Percentiles rank a stretch among this genome's conserved stretches.
phyloP scores from a whole-genome alignment of 2,329 filamentous ascomycete genomes.

The Botryotinia narcissicola region DNA sequence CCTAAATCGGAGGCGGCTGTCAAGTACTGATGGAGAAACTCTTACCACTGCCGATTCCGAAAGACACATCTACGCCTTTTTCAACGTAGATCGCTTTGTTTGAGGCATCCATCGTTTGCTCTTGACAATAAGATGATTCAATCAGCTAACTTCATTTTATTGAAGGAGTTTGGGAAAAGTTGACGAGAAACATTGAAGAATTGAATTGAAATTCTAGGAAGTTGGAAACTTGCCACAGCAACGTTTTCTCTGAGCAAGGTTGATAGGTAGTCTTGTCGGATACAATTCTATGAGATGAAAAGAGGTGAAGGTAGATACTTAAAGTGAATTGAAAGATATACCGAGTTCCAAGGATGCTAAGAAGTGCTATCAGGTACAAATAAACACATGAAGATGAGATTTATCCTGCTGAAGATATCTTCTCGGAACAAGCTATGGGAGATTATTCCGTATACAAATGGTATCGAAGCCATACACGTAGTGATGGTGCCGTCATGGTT shows the following conservation, averaged over 20 bases:
- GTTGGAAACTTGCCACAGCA: background rate
- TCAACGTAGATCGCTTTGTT: background rate
- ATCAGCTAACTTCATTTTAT: background rate
- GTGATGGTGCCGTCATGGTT: no score
- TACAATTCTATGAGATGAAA: background rate
- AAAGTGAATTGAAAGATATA: no score
- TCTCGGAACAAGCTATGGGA: no score
- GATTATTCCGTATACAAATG: no score
- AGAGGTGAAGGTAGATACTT: no score
- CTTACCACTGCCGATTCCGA: background rate
- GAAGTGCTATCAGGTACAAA: no score
- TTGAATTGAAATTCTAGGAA: background rate
- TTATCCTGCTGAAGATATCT: no score
- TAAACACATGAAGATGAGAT: no score
- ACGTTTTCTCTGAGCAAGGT: background rate
- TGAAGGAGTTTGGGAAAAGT: background rate
- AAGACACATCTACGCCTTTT: background rate
- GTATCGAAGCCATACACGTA: no score
- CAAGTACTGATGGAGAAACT: background rate
- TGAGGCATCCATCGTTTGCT: background rate
- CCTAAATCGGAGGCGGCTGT: no score
- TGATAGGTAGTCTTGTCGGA: background rate
- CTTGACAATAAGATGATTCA: background rate
- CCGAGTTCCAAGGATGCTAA: no score
- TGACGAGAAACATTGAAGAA: background rate